Evolutionary conservation across 108 stramenopile genomes (phyloP), one percentile per base, ranked within the genome.

Genomic region (Cyclotella atomus): DNA sequence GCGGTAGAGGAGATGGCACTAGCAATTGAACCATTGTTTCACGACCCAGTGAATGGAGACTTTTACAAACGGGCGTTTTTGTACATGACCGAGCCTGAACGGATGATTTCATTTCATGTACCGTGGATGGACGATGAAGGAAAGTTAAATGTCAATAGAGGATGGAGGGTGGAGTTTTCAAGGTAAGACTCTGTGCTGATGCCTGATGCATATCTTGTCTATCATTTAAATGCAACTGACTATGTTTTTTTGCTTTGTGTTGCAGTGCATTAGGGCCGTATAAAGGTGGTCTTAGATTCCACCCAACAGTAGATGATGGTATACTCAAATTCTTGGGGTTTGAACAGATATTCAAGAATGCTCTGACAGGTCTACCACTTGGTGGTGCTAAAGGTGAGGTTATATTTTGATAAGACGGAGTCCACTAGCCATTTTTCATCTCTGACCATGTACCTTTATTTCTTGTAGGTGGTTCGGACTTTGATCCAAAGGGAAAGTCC

Each of bases 201-300:
- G n/a, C n/a, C n/a, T n/a, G n/a, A n/a, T n/a, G n/a, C n/a, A n/a
- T n/a, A n/a, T n/a, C n/a, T n/a, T n/a, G n/a, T n/a, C n/a, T n/a
- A n/a, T n/a, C n/a, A n/a, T n/a, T n/a, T n/a, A n/a, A n/a, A n/a
- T n/a, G n/a, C n/a, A n/a, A n/a, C n/a, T n/a, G n/a, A n/a, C n/a
- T n/a, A n/a, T n/a, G n/a, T n/a, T n/a, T n/a, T n/a, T n/a, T n/a
- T n/a, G n/a, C n/a, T n/a, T n/a, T n/a, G n/a, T 38, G 9, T 28
- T 16, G 12, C 20, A 88, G 88, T 65, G 93, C 95, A 12, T 84
- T 97, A 6, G 97, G 97, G 12, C 97, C 97, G 16, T 98, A 95
- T 81, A 96, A 97, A 63, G 97, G 97, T 38, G 96, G 97, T 5
- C 72, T 96, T 1, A 85, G 96, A 27, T 96, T 97, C 69, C 92